A percentile compares a stretch with the other conserved stretches of the same genome.
These are phyloP conservation scores for Termitomyces heimii DNA, from an alignment of 768 basidiomycete genomes.

Conservation along the genomic window DNA sequence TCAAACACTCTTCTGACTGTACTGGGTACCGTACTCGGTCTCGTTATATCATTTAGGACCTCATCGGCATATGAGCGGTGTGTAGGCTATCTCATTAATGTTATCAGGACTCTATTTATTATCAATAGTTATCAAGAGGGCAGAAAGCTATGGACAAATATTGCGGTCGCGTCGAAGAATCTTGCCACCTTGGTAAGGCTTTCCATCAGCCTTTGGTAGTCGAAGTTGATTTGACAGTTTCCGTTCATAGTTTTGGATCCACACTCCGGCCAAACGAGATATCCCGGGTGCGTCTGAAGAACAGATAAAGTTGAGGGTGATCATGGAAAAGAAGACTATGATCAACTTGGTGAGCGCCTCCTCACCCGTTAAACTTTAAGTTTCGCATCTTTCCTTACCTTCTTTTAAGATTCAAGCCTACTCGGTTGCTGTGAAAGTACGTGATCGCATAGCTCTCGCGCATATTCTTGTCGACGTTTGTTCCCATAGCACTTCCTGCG, in stretches of 20 bases:
- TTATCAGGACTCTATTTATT: not conserved
- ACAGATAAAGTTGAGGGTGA: slow-evolving; percentile 33
- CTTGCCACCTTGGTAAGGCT: slow-evolving; percentile 50
- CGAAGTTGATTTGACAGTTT: not conserved
- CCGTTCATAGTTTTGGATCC: slow-evolving; percentile 45
- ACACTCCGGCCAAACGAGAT: slow-evolving; percentile 39
- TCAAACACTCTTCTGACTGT: slow-evolving; percentile 57
- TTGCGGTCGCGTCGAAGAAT: slow-evolving; percentile 50
- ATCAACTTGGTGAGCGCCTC: slow-evolving; percentile 49
- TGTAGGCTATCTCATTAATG: slow-evolving; percentile 10
- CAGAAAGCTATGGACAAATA: slow-evolving; percentile 64
- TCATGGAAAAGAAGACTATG: slow-evolving; percentile 73
- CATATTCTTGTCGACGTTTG: not conserved
- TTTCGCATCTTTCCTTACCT: not conserved
- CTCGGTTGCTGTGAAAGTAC: slow-evolving; percentile 60
- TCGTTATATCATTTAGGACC: slow-evolving; percentile 68
- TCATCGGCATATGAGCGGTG: slow-evolving; percentile 66
- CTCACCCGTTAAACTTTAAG: not conserved
- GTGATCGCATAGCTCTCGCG: not conserved
- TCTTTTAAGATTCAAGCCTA: slow-evolving; percentile 54
- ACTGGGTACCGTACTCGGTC: slow-evolving; percentile 67
- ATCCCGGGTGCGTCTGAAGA: slow-evolving; percentile 23
- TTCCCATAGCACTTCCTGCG: slow-evolving; percentile 52
- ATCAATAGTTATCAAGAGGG: slow-evolving; percentile 56
- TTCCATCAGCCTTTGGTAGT: not conserved